phyloP scores from a whole-genome alignment of 1,284 basidiomycete genomes.

The Grifola frondosa region DNA sequence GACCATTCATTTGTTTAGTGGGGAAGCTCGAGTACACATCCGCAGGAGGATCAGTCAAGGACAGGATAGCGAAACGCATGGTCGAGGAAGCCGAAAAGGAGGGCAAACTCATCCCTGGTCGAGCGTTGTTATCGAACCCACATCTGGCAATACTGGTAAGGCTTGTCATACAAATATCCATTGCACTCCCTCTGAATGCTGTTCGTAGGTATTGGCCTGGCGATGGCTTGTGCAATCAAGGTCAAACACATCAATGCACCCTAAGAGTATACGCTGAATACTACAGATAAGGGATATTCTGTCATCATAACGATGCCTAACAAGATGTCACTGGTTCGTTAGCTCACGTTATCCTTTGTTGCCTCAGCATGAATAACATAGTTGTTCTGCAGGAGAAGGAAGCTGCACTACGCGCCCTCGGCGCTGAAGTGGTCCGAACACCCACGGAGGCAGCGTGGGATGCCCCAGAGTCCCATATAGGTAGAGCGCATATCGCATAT shows the following conservation, averaged over 20 bases:
- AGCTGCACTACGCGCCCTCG: constrained; percentile 86
- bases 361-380: neutral
- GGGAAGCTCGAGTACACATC: constrained; percentile 92
- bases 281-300: constrained; percentile 82
- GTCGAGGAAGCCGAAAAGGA: constrained; percentile 88
- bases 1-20: constrained; percentile 45
- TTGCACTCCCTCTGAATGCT: neutral
- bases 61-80: constrained; percentile 97
- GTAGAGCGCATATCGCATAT: constrained; percentile 49
- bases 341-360: neutral
- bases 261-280: constrained; percentile 64
- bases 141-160: constrained; percentile 92
- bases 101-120: constrained; percentile 83
- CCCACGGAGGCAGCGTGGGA: constrained; percentile 90
- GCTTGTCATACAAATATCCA: constrained; percentile 5
- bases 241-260: constrained; percentile 41
- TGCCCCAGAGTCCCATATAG: constrained; percentile 86
- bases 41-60: constrained; percentile 93
- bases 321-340: constrained; percentile 86
- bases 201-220: constrained; percentile 80
- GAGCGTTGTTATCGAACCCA: constrained; percentile 92
- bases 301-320: constrained; percentile 95
- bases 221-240: constrained; percentile 90
- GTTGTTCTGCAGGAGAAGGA: constrained; percentile 80
- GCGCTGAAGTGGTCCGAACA: constrained; percentile 92